Conservation (phyloP, 208 protist species). For the Trypanosoma brucei region DNA sequence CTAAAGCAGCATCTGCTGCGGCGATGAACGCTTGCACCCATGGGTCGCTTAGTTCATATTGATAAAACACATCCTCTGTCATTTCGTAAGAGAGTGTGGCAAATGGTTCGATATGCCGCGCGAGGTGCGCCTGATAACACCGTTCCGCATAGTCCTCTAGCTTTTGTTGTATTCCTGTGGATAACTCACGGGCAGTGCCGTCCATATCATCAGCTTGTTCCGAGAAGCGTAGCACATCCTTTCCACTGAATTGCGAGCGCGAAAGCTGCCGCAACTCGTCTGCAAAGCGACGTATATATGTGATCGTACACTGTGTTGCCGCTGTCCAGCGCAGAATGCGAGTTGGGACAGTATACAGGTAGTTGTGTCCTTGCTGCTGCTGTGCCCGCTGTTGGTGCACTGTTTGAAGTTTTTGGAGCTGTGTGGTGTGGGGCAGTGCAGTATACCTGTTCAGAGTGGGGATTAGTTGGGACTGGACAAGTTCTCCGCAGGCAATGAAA, state of each 20-base stretch:
- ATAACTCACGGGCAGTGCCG: conserved; percentile 14
- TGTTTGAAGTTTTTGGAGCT: conserved; percentile 8
- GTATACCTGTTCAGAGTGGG: conserved; percentile 42
- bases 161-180: conserved; percentile 1
- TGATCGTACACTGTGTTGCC: conserved; percentile 37
- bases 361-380: background rate
- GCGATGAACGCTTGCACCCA: conserved; percentile 70
- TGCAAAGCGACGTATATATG: conserved; percentile 46
- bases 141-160: conserved; percentile 10
- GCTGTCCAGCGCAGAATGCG: conserved; percentile 51
- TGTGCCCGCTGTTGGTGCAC: background rate
- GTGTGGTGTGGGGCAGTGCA: conserved; percentile 6
- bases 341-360: conserved; percentile 20
- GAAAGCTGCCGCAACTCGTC: conserved; percentile 58
- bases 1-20: conserved; percentile 28
- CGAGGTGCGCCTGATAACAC: conserved; percentile 18
- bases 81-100: conserved; percentile 52
- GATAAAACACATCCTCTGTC: conserved; percentile 69
- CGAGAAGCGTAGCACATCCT: conserved; percentile 51
- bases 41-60: conserved; percentile 78
- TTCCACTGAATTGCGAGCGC: conserved; percentile 21
- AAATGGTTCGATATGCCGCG: conserved; percentile 54
- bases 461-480: conserved; percentile 50
- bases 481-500: conserved; percentile 54
- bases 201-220: conserved; percentile 68